Conservation (phyloP, 1,139 yeast species). For the Suhomyces bribrorum region DNA sequence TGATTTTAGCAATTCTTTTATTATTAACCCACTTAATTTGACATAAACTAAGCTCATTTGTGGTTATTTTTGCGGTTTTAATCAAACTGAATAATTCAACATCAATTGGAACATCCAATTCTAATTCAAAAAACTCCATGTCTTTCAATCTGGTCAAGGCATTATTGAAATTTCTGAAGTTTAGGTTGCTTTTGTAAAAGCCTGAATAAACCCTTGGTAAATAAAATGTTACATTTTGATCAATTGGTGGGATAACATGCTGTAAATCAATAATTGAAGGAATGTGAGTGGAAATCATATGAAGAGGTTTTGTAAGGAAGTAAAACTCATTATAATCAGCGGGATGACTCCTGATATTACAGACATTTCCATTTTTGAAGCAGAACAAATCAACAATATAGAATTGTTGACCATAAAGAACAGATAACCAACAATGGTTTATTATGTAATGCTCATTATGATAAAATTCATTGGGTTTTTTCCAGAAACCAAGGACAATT, state of each 20-base stretch:
- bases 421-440: constrained; percentile 89
- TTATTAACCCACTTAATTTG: constrained; percentile 74
- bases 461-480: constrained; percentile 65
- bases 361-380: constrained; percentile 38
- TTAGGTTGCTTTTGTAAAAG: constrained; percentile 59
- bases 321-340: constrained; percentile 55
- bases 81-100: constrained; percentile 62
- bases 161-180: constrained; percentile 69
- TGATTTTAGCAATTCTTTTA: constrained; percentile 69
- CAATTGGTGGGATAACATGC: constrained; percentile 82
- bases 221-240: constrained; percentile 73
- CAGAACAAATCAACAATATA: constrained; percentile 63
- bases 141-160: constrained; percentile 74
- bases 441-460: constrained; percentile 56
- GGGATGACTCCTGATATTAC: constrained; percentile 32
- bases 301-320: constrained; percentile 74
- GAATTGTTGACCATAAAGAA: constrained; percentile 74
- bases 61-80: constrained; percentile 52
- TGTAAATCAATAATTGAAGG: constrained; percentile 80
- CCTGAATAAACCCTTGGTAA: constrained; percentile 86
- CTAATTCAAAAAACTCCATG: constrained; percentile 77
- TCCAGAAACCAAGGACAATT: constrained; percentile 79
- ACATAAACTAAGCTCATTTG: constrained; percentile 61
- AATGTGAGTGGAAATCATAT: constrained; percentile 79
- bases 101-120: constrained; percentile 66